Conservation (phyloP, 2,329 filamentous ascomycete genomes). For the Ophiostoma sp. region DNA sequence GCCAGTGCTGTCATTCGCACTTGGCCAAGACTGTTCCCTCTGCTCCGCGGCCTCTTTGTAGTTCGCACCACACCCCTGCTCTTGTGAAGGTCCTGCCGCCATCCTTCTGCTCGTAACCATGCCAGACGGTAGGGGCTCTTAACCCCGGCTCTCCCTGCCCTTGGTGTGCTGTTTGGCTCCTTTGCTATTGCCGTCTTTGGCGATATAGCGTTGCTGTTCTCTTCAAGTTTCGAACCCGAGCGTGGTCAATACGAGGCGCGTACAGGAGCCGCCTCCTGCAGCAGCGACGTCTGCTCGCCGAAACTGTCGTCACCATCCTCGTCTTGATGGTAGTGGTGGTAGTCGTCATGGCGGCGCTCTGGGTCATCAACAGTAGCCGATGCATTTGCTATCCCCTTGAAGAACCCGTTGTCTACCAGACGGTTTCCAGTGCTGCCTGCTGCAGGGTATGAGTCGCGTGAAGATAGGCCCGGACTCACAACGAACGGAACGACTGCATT, state of each 20-base stretch:
- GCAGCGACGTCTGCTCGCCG: constrained; percentile 33
- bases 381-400: not conserved
- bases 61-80: constrained; percentile 32
- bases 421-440: constrained; percentile 23
- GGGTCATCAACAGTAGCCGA: not conserved
- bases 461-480: constrained; percentile 3
- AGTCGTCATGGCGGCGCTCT: not conserved
- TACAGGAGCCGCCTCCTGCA: constrained; percentile 26
- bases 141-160: not conserved
- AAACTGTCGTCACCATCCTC: constrained; percentile 27
- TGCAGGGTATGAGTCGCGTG: constrained; percentile 29
- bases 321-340: constrained; percentile 10
- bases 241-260: constrained; percentile 35
- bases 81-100: constrained; percentile 34
- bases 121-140: constrained; percentile 32
- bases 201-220: not conserved
- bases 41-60: not conserved
- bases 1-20: not conserved
- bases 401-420: constrained; percentile 22
- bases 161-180: not conserved
- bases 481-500: not conserved
- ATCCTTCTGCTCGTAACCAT: constrained; percentile 38
- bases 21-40: not conserved
- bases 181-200: not conserved
- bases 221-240: constrained; percentile 28